These are phyloP conservation scores for Hansenula anomala DNA, from an alignment of 1,139 yeast genomes.

Conservation along the genomic window DNA sequence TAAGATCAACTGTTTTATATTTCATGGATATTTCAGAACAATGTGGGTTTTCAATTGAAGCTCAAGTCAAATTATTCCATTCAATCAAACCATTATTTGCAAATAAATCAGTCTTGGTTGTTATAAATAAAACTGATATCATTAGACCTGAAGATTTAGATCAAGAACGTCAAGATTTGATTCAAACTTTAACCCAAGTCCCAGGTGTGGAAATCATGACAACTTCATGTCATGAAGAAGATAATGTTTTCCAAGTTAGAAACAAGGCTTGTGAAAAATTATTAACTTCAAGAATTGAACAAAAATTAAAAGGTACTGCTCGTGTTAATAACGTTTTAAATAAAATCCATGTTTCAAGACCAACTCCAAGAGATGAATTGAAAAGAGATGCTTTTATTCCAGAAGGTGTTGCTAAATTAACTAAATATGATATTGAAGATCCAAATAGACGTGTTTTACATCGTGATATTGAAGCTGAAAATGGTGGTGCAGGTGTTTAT, in stretches of 20 bases:
- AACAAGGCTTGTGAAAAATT: slow-evolving; percentile 96
- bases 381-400: slow-evolving; percentile 81
- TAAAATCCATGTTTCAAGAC: slow-evolving; percentile 92
- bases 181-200: slow-evolving; percentile 55
- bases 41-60: slow-evolving; percentile 97
- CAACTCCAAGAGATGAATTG: slow-evolving; percentile 82
- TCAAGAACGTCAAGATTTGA: slow-evolving; percentile 65
- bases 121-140: slow-evolving; percentile 91
- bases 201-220: slow-evolving; percentile 91
- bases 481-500: slow-evolving; percentile 98
- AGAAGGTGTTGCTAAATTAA: slow-evolving; percentile 53
- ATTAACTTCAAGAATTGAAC: slow-evolving; percentile 93
- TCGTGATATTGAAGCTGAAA: slow-evolving; percentile 85
- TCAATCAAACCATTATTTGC: slow-evolving; percentile 96
- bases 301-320: slow-evolving; percentile 89
- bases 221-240: slow-evolving; percentile 91
- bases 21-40: slow-evolving; percentile 98
- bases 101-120: slow-evolving; percentile 93
- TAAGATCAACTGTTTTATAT: slow-evolving; percentile 92
- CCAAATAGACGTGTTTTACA: slow-evolving; percentile 81
- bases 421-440: slow-evolving; percentile 72
- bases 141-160: slow-evolving; percentile 80
- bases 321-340: slow-evolving; percentile 86
- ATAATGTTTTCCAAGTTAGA: slow-evolving; percentile 92
- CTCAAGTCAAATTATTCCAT: slow-evolving; percentile 94